These are phyloP conservation scores for Geotrichum carabidarum DNA, from an alignment of 1,139 yeast species.

Conservation along the genomic window DNA sequence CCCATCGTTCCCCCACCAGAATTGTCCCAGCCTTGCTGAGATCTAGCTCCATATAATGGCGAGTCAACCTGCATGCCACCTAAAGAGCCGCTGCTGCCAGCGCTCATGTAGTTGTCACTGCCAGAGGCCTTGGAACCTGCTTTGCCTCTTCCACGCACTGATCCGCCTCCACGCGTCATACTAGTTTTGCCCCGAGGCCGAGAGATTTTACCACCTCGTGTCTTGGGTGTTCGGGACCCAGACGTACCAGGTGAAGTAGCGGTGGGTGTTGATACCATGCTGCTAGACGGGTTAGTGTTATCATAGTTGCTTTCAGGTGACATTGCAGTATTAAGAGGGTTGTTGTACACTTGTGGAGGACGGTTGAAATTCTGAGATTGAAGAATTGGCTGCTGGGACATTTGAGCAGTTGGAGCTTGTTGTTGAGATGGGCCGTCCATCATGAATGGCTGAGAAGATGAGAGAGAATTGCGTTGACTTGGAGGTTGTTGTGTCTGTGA, in stretches of 20 bases:
- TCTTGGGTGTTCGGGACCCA: constrained; percentile 3
- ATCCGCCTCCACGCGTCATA: constrained; percentile 8
- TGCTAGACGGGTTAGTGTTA: not conserved
- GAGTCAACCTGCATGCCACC: too few species aligned
- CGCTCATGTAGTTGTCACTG: constrained; percentile 3
- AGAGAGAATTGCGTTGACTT: not conserved
- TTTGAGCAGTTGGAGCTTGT: constrained; percentile 12
- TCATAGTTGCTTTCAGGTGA: not conserved
- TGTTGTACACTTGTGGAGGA: too few species aligned
- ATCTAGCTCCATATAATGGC: constrained; percentile 2
- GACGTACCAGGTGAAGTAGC: constrained; percentile 18
- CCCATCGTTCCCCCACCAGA: constrained; percentile 14
- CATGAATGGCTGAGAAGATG: not conserved
- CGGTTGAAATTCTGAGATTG: not conserved
- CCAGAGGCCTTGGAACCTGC: constrained; percentile 7
- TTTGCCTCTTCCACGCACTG: constrained; percentile 9
- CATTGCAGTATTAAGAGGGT: not conserved
- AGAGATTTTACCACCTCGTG: constrained; percentile 10
- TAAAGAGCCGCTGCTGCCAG: too few species aligned
- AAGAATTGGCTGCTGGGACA: not conserved
- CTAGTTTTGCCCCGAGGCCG: constrained; percentile 9
- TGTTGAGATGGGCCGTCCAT: constrained; percentile 5
- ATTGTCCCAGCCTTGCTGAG: constrained; percentile 10
- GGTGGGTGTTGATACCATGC: constrained; percentile 21
- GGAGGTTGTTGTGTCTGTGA: constrained; percentile 22